Base-by-base conservation (phyloP, 805 yeast genomes). In the Starmera dryadoides region DNA sequence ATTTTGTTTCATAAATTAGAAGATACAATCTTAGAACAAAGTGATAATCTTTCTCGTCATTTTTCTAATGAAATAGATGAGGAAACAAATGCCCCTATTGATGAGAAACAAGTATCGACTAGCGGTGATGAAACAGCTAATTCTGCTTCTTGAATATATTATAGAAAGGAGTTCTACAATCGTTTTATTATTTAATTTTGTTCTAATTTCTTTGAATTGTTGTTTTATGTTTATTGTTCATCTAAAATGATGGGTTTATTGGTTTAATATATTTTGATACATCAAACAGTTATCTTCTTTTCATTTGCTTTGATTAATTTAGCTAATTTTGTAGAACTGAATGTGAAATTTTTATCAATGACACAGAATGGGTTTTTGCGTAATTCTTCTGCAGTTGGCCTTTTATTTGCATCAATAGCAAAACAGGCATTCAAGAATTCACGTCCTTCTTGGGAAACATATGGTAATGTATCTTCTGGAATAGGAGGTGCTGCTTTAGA, bases 401-500 rank as follows among this genome's bases (percentile, higher is more conserved):
- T 69, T 48, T 69, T 60, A n/a, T 78, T 81, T 0, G 98, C 89
- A 52, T 91, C 84, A 20, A 76, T 67, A 22, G 69, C 70, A 53
- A 91, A 91, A 55, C 98, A 91, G 39, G 66, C 58, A 47, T 81
- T 80, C 42, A 93, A 62, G 50, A 93, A 93, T 23, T 73, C 71
- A 40, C 75, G 73, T 0, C 95, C 96, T 6, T 63, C 73, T 4
- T 55, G 56, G 1, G 88, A 76, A 36, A 91, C 79, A 44, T 66
- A 61, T 6, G 79, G 79, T 36, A 69, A 56, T 0, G 91, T 81
- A 42, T 88, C 96, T n/a, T 84, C 89, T 0, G 96, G 95, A 36
- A 94, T 88, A 0, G 98, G 98, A 3, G 99, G 98, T 0, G 96
- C 94, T 37, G 81, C 72, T 53, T 86, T 83, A 22, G 88, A 77